Evolutionary conservation across 176 grass and related monocot species (phyloP).

Genomic region (Aegilops longissima): DNA sequence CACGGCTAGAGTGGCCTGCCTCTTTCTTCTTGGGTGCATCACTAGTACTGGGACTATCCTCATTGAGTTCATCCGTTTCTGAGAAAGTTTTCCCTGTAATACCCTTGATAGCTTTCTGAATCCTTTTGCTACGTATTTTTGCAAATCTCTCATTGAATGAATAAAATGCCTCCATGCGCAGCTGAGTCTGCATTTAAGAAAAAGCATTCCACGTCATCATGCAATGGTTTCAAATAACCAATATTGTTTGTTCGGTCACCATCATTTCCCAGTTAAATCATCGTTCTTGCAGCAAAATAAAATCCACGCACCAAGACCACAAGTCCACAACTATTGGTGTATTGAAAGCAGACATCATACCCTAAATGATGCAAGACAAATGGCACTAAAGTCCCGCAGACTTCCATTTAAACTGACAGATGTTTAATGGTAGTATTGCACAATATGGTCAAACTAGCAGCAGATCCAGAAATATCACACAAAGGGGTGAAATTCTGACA

Average conservation of each 20-base stretch:
- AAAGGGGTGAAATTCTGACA: neutral
- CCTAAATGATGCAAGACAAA: conserved; percentile 6
- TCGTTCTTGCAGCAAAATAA: conserved; percentile 23
- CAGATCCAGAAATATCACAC: neutral
- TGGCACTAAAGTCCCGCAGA: neutral
- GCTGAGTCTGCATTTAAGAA: conserved; percentile 72
- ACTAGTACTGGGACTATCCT: conserved; percentile 49
- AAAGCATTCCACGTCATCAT: conserved; percentile 30
- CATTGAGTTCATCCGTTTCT: conserved; percentile 55
- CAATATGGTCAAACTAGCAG: conserved; percentile 17
- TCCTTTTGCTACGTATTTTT: conserved; percentile 93
- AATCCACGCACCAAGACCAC: neutral
- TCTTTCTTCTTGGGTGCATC: conserved; percentile 45
- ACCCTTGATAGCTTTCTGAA: conserved; percentile 97
- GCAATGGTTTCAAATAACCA: conserved; percentile 18
- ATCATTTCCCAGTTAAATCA: conserved; percentile 26
- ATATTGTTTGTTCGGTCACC: neutral
- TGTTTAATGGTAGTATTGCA: neutral
- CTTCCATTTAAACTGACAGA: neutral
- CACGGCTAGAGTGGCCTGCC: conserved; percentile 24
- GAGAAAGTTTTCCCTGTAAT: conserved; percentile 68
- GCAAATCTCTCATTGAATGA: conserved; percentile 98
- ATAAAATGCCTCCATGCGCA: conserved; percentile 91
- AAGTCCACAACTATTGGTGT: neutral
- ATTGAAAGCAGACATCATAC: neutral